Conservation (phyloP, 257 asterid genomes). For the Knoxia roxburghii region DNA sequence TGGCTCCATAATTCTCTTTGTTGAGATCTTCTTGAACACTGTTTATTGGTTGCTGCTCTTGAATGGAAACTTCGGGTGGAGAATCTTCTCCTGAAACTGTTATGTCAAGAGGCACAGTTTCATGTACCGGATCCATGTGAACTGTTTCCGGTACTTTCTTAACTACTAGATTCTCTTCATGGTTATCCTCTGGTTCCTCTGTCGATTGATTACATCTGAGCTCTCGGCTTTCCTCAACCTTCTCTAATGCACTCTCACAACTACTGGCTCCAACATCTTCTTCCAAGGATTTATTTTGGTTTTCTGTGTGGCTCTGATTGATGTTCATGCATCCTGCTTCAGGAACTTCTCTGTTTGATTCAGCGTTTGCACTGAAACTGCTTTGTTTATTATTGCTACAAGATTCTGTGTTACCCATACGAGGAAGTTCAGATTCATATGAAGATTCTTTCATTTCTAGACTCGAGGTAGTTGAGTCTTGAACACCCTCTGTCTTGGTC, state of each 20-base stretch:
- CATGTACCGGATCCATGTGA: not conserved
- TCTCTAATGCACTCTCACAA: not conserved
- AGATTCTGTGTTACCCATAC: not conserved
- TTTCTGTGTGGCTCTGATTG: not conserved
- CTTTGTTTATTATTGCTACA: not conserved
- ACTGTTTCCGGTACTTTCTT: not conserved
- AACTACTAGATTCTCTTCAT: not conserved
- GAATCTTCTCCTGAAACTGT: slow-evolving; percentile 1
- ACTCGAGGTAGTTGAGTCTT: not conserved
- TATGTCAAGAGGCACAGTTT: not conserved
- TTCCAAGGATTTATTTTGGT: not conserved
- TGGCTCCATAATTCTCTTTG: not conserved
- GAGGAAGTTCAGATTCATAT: not conserved
- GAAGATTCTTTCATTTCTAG: not conserved
- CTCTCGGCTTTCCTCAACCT: not conserved
- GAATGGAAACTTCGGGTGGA: not conserved
- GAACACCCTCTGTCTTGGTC: not conserved
- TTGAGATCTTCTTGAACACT: not conserved
- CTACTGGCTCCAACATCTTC: not conserved
- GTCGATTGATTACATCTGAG: not conserved
- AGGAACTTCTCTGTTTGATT: slow-evolving; percentile 23
- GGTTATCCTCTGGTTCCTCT: not conserved
- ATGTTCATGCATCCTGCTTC: not conserved
- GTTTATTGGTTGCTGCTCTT: not conserved
- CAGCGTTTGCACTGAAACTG: not conserved